Evolutionary conservation across 2,329 filamentous ascomycete species (phyloP), one percentile per base, ranked within the genome.

Genomic region (Anthostomella pinea): DNA sequence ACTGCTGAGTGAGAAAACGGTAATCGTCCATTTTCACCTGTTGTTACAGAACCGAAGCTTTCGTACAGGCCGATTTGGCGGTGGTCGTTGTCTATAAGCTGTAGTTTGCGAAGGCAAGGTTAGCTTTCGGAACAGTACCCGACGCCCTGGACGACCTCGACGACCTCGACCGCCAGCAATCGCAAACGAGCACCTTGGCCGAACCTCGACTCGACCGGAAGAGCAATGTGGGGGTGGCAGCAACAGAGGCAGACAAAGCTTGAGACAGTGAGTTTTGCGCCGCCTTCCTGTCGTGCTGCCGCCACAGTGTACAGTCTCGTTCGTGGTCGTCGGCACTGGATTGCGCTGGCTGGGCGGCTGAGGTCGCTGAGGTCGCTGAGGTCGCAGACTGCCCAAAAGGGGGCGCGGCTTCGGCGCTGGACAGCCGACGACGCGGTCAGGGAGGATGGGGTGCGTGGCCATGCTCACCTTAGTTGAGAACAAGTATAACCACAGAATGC

Each of bases 1-100:
- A 86, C 65, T 85, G 81, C 65, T 89, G 83, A 58, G 77, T 77
- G 53, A 83, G 81, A 66, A 85, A 90, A 62, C 83, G 83, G 65
- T 87, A 72, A 66, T 89, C 85, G 67, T 91, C 86, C 77, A 87
- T 85, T 69, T 77, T 75, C 73, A 42, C 49, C 37, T 56, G 56
- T 59, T 60, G 53, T 56, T 62, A 65, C 60, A 62, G 62, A 48
- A 51, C 51, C 40, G 42, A 58, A 51, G 50, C 49, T 55, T 60
- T 69, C 58, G 61, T 69, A 69, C 66, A 68, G 53, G 54, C 53
- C 55, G 52, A 54, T 56, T 55, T 49, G 56, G 58, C 56, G 51
- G 51, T 49, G 42, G 49, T 46, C 46, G 54, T 48, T 34, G 47
- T 66, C 59, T 66, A 64, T 65, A 64, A 59, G 61, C 54, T 53